phyloP scores from a whole-genome alignment of 495 filamentous ascomycete genomes.

The Penicillium daleae region DNA sequence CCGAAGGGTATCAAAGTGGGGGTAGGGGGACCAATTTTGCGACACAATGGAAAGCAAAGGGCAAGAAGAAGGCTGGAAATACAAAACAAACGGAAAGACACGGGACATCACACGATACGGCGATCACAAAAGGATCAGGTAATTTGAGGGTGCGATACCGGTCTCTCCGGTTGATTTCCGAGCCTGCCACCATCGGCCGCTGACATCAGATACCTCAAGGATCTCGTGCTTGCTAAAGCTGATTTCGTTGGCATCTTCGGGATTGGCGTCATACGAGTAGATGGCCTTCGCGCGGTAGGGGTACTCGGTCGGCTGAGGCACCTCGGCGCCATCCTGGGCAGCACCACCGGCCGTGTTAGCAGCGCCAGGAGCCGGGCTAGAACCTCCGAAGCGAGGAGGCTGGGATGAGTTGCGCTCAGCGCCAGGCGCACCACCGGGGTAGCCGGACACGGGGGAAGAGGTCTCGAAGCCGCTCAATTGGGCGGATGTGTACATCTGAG shows the following conservation, averaged over 20 bases:
- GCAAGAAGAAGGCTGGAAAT: slow-evolving; percentile 22
- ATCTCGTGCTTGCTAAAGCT: slow-evolving; percentile 97
- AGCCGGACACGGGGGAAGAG: slow-evolving; percentile 85
- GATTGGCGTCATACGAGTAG: slow-evolving; percentile 97
- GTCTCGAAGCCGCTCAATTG: slow-evolving; percentile 97
- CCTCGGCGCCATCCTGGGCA: slow-evolving; percentile 55
- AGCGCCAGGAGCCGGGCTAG: slow-evolving; percentile 33
- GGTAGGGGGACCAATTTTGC: slow-evolving; percentile 36
- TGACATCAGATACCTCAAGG: slow-evolving; percentile 95
- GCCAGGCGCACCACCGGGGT: slow-evolving; percentile 65
- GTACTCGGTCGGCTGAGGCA: slow-evolving; percentile 86
- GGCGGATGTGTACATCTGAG: slow-evolving; percentile 96
- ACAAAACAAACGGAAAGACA: slow-evolving; percentile 30
- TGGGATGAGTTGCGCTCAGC: slow-evolving; percentile 60
- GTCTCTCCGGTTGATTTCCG: slow-evolving; percentile 94
- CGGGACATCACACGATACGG: slow-evolving; percentile 24
- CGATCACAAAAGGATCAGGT: slow-evolving; percentile 89
- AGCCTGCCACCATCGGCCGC: slow-evolving; percentile 98
- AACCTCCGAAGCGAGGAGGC: slow-evolving; percentile 59
- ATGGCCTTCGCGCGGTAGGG: slow-evolving; percentile 97
- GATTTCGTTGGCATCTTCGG: slow-evolving; percentile 97
- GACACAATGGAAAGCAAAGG: slow-evolving; percentile 23
- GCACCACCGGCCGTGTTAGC: slow-evolving; percentile 7
- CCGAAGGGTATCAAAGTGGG: slow-evolving; percentile 54
- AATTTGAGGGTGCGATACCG: slow-evolving; percentile 97